Evolutionary conservation across 441 rosid genomes (phyloP), one percentile per base, ranked within the genome.

Genomic region (Flueggea neowawraea): DNA sequence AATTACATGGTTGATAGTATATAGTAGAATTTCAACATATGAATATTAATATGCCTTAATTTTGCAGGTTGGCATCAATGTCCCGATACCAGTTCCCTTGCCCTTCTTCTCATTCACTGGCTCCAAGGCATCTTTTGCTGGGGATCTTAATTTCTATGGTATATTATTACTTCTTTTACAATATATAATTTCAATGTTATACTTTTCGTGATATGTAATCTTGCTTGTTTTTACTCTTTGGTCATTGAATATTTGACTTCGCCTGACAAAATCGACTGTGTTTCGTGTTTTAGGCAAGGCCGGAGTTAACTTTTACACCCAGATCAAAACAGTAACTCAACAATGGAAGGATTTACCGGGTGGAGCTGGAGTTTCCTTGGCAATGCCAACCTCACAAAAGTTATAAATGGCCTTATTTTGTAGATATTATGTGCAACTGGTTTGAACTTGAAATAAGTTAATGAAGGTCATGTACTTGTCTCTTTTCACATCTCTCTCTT

Each of bases 51-150:
- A 22, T 22, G 28, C 28, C 28, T 22, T 22, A 22, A 22, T 22
- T 22, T 22, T 22, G 13, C 62, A 77, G 82, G 76, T 81, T 60
- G 76, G 80, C 17, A 75, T 81, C 66, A 67, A 80, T 64, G 74
- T 70, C 32, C 65, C 74, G 43, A 69, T 75, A 31, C 82, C 82
- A 1, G 62, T 80, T 56, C 69, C 77, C 47, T 59, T 69, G 62
- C 77, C 74, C 2, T 58, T 66, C 13, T 52, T 66, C 22, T 56
- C 64, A 13, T 48, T 45, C n/a, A 57, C 47, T 14, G 75, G 61
- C 31, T 12, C 55, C 14, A 66, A 66, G 63, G 75, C 52, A 1
- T 66, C 57, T 31, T 66, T 66, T 53, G 71, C 64, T 45, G 71
- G 70, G 17, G 56, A 66, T 58, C 61, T 62, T 14, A 67, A 54